These are phyloP conservation scores for Sporothrix sp. DNA, from an alignment of 2,329 filamentous ascomycete species.

Conservation along the genomic window DNA sequence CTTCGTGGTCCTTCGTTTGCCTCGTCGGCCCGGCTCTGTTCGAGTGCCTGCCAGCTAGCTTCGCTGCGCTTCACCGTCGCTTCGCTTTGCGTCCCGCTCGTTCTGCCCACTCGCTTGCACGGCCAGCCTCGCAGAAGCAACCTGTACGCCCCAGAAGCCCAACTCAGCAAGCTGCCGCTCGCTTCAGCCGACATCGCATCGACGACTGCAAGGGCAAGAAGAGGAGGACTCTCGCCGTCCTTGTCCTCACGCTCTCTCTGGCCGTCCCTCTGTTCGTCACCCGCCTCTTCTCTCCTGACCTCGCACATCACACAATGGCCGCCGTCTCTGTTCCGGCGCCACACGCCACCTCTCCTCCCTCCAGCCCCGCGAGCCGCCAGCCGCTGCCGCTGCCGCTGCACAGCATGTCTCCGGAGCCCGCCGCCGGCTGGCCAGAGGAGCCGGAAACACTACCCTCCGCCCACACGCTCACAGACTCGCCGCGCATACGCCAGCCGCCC, in stretches of 20 bases:
- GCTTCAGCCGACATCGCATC: background rate
- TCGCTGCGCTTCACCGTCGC: background rate
- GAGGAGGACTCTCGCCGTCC: too few species aligned
- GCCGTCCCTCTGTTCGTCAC: background rate
- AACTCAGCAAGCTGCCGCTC: background rate
- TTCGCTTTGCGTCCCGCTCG: background rate
- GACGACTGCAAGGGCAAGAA: background rate
- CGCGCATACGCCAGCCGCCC: slow-evolving; percentile 41
- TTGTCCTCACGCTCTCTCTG: background rate
- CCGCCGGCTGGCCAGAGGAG: slow-evolving; percentile 26
- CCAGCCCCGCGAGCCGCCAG: slow-evolving; percentile 25
- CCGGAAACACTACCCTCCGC: slow-evolving; percentile 9
- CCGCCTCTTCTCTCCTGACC: background rate
- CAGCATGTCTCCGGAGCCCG: slow-evolving; percentile 25
- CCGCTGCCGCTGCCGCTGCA: slow-evolving; percentile 31
- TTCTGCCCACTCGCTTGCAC: slow-evolving; percentile 3
- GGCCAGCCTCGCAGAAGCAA: background rate
- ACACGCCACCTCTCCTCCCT: slow-evolving; percentile 19
- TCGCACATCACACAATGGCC: slow-evolving; percentile 27
- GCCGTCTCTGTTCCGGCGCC: slow-evolving; percentile 23
- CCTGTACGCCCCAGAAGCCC: slow-evolving; percentile 15
- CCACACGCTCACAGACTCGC: slow-evolving; percentile 24
- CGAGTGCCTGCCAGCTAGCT: background rate
- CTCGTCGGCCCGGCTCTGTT: background rate
- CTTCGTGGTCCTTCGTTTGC: slow-evolving; percentile 8